A percentile compares a stretch with the other conserved stretches of the same genome.
Conservation (phyloP, 768 basidiomycete genomes). For the Clavaria fumosa region DNA sequence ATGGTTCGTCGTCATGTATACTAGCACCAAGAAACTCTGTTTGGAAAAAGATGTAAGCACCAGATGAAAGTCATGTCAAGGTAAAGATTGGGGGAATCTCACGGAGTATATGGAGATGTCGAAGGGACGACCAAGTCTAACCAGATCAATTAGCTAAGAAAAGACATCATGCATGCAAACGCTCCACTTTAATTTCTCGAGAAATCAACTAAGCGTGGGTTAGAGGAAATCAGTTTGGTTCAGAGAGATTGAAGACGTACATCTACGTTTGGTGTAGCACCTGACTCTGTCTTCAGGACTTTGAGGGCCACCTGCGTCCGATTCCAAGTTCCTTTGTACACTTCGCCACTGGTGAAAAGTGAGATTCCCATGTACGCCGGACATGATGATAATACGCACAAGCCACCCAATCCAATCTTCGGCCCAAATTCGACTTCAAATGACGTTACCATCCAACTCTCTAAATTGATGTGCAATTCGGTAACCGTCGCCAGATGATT, state of each 20-base stretch:
- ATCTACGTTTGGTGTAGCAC: constrained; percentile 4
- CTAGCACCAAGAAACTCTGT: constrained; percentile 7
- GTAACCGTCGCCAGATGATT: constrained; percentile 1
- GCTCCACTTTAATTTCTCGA: constrained; percentile 4
- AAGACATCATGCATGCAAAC: not conserved
- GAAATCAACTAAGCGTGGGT: constrained; percentile 1
- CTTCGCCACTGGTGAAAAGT: constrained; percentile 3
- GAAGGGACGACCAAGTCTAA: constrained; percentile 6
- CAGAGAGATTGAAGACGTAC: constrained; percentile 1
- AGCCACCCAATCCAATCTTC: constrained; percentile 6
- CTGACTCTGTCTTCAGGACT: constrained; percentile 4
- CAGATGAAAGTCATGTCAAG: not conserved
- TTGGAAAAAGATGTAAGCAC: not conserved
- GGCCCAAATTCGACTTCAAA: constrained; percentile 7
- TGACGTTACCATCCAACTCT: constrained; percentile 6
- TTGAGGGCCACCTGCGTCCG: constrained; percentile 5
- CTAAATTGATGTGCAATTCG: not conserved
- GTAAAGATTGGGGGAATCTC: not conserved
- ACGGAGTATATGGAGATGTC: constrained; percentile 6
- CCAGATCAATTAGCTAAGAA: not conserved
- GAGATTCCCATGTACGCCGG: not conserved
- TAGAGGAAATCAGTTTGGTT: not conserved
- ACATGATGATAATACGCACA: not conserved
- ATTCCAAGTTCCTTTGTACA: constrained; percentile 4
- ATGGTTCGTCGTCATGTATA: constrained; percentile 5